Conservation (phyloP, 208 protist genomes). For the Phytomonas sp. region DNA sequence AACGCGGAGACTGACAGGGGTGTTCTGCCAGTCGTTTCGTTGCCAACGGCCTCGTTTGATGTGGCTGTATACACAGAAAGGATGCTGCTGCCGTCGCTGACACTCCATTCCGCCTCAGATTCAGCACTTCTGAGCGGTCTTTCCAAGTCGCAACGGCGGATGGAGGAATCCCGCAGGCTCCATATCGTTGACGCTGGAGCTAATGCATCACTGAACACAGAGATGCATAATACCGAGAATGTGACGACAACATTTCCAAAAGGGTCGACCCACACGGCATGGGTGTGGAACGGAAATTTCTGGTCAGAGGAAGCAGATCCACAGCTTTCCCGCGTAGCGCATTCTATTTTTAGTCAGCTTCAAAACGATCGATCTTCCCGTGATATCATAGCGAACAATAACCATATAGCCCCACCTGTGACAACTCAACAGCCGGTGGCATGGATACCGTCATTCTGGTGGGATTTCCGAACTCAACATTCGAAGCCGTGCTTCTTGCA, state of each 20-base stretch:
- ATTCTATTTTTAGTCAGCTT: not conserved
- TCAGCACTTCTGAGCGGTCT: not conserved
- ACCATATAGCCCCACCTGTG: not conserved
- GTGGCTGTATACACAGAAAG: not conserved
- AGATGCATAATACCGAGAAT: not conserved
- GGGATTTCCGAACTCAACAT: not conserved
- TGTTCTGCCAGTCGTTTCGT: not conserved
- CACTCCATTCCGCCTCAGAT: not conserved
- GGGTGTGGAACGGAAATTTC: not conserved
- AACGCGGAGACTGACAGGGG: too few relatives aligned
- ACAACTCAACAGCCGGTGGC: not conserved
- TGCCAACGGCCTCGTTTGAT: not conserved
- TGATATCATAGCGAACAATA: not conserved
- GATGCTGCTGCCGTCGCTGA: not conserved
- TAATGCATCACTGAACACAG: not conserved
- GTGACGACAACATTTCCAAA: not conserved
- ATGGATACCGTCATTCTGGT: not conserved
- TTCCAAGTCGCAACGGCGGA: not conserved
- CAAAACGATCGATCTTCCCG: not conserved
- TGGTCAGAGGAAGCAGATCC: not conserved
- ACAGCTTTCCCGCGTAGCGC: not conserved
- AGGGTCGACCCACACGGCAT: not conserved
- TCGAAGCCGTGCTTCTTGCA: not conserved
- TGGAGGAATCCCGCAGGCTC: not conserved
- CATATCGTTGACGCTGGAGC: not conserved